Base-by-base conservation (phyloP, 2,329 filamentous ascomycete species). In the Cladophialophora psammophila region DNA sequence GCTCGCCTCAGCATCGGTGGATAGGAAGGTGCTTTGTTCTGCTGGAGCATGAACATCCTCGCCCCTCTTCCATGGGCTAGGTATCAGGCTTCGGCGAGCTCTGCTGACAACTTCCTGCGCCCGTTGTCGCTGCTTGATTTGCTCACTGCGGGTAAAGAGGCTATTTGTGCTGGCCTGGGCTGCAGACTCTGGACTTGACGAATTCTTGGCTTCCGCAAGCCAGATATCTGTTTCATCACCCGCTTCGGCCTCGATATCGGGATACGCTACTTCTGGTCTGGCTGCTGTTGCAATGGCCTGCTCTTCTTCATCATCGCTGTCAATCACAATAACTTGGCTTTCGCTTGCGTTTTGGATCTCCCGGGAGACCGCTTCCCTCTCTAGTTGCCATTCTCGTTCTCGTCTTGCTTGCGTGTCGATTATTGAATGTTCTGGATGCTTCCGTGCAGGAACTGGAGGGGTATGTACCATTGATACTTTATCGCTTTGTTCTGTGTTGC, bases 171-270 rank as follows among this genome's bases (percentile, higher is more conserved):
- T 5, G 18, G 36, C 35, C 2, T 45, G 36, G 18, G 45, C 6
- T 2, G 76, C 72, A 12, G 76, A 76, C 10, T 74, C 69, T 20
- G 76, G 72, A 50, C 75, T 78, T 50, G 78, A 74, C 57, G 80
- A 77, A 70, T 81, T 79, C 69, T 79, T 77, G 13, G 74, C 75
- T 65, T 76, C 71, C 31, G 67, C 69, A 68, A 83, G 80, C 82
- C 82, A 84, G 34, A 83, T 83, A 61, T 84, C 81, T 59, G 78
- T 79, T 64, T 78, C 79, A 13, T 76, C 80, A 45, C 78, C 79
- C 15, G 63, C 54, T 9, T 66, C 57, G 10, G 70, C 68, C 3
- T 70, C 63, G 42, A 59, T 55, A 15, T 65, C 63, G 20, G 34
- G 15, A 42, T 67, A 67, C 35, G 52, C 52, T 53, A 65, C 67